Evolutionary conservation across 2,329 filamentous ascomycete species (phyloP), one percentile per base, ranked within the genome.

Genomic region (Aspergillus sp.): DNA sequence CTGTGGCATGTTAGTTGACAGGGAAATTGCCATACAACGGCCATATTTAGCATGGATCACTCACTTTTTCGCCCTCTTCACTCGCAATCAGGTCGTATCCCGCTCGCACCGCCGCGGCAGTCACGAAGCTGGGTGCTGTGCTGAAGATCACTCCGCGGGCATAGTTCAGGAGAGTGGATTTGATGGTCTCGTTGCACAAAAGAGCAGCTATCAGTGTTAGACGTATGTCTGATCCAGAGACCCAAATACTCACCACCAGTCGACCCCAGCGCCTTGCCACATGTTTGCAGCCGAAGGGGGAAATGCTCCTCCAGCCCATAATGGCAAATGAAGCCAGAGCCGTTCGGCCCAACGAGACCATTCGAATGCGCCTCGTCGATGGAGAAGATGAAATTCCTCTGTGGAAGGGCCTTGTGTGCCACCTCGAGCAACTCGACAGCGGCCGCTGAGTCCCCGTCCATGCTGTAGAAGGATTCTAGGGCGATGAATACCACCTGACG

Each of bases 401-500:
- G 47, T 29, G 60, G 53, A 17, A 61, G 45, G 21, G 50, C 36
- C 25, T 58, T 50, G 45, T 56, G 52, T 5, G 54, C 59, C 25
- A 55, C 41, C 7, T 54, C 23, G 7, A 63, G 21, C 16, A 63
- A 45, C 6, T 59, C 54, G 17, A 32, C n/a, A 1, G 55, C 34
- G 14, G 59, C 56, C 19, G 69, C 71, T 0, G 75, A 42, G 51
- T 79, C 77, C 0, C 76, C 76, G 48, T 79, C 76, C 75, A 79
- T 77, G 53, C 74, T 77, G 56, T 79, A 79, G 17, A 77, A 47
- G 4, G 63, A 67, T 55, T 79, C 77, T 1, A 78, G 66, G 1
- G 69, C 62, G 3, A 79, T 57, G 14, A 78, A 63, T 6, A 79
- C 60, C 6, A 63, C 69, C 0, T 63, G 23, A 20, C 38, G 31